Evolutionary conservation across 2,329 filamentous ascomycete genomes (phyloP), one percentile per base, ranked within the genome.

Genomic region (Fusarium buxicola): DNA sequence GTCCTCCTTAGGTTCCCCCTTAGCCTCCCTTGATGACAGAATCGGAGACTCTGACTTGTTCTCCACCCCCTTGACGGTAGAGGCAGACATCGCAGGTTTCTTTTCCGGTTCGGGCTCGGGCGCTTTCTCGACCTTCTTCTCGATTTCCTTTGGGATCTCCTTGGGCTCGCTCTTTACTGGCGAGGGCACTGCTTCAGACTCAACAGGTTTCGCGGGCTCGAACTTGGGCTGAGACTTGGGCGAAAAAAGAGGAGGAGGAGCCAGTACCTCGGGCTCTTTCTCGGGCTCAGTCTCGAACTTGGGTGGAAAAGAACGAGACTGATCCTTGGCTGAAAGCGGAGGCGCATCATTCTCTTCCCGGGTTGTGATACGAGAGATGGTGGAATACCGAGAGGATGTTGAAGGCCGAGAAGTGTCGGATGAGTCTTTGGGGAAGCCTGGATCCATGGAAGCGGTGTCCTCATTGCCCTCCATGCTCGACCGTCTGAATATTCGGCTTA

Each of bases 401-500:
- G 60, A 65, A 32, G 62, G 41, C 24, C 60, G 30, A 1, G 44
- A 40, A 10, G 32, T 48, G 1, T 66, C 63, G 7, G 47, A 51
- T 2, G 63, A 66, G 15, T 45, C 40, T 27, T 66, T 66, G 7
- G 41, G 11, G 21, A 41, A 36, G 3, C 43, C 47, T 5, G 48
- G 13, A 2, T 58, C 59, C 3, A 25, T 28, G 1, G 51, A 25
- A 5, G 35, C 24, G 13, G 25, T 54, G 25, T 30, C 36, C 5
- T 66, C 63, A 1, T 48, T n/a, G 13, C 40, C 59, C 5, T 66
- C 51, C 12, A 41, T 64, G 39, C 55, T 66, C 39, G 46, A 53
- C 6, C 59, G 55, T 27, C 56, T 66, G 15, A 66, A 66, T 35
- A 66, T 66, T 7, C 63, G 55, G 38, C 63, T 58, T 16, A 66